phyloP scores from a whole-genome alignment of 2,329 filamentous ascomycete genomes.

The Shiraia bambusicola region DNA sequence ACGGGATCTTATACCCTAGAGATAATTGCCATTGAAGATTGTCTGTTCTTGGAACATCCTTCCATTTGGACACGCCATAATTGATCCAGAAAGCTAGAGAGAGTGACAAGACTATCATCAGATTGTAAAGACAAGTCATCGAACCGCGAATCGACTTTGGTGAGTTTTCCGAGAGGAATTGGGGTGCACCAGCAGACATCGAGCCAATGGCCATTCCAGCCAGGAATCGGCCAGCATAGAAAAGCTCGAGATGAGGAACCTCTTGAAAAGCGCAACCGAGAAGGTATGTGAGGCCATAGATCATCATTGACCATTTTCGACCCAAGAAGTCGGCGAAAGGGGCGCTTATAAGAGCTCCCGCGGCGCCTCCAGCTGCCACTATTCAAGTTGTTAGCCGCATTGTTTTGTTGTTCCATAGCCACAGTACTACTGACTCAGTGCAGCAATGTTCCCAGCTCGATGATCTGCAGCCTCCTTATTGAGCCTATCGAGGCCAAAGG shows the following conservation, averaged over 20 bases:
- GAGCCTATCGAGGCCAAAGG: slow-evolving; percentile 40
- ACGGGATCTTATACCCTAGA: slow-evolving; percentile 30
- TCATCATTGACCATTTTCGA: slow-evolving; percentile 39
- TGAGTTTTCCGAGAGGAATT: slow-evolving; percentile 47
- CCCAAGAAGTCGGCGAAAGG: slow-evolving; percentile 42
- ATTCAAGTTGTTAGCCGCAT: slow-evolving; percentile 1
- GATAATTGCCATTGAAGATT: slow-evolving; percentile 43
- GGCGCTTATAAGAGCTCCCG: slow-evolving; percentile 42
- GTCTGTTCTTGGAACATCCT: slow-evolving; percentile 20
- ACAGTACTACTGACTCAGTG: slow-evolving; percentile 29
- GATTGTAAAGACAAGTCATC: slow-evolving; percentile 46
- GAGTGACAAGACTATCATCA: slow-evolving; percentile 44
- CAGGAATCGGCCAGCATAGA: slow-evolving; percentile 41
- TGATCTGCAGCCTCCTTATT: slow-evolving; percentile 28
- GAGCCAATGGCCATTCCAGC: slow-evolving; percentile 38
- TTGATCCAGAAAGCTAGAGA: slow-evolving; percentile 41
- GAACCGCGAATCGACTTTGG: slow-evolving; percentile 47
- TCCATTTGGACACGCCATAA: slow-evolving; percentile 29
- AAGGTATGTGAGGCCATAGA: slow-evolving; percentile 38
- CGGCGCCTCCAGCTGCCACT: slow-evolving; percentile 40
- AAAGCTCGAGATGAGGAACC: slow-evolving; percentile 39
- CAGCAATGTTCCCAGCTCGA: slow-evolving; percentile 35
- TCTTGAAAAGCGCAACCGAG: slow-evolving; percentile 31
- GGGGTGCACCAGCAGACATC: slow-evolving; percentile 36
- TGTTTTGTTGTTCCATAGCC: background rate